phyloP scores from a whole-genome alignment of 306 rosid genomes.

The Fagus sylvatica region DNA sequence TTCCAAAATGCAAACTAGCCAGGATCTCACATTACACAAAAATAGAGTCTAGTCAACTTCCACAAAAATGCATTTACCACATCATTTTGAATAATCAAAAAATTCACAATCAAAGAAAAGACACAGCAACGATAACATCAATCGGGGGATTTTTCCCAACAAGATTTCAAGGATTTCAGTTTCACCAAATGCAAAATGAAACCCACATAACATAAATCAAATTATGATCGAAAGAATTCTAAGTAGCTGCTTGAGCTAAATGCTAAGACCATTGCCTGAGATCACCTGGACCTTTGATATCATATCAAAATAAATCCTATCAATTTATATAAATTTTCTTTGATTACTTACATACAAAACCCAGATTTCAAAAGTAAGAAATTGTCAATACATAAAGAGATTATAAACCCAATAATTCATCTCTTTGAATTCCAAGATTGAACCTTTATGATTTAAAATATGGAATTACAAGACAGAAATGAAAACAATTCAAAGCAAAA shows the following conservation, averaged over 20 bases:
- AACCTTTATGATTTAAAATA: neutral
- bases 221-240: too few relatives aligned
- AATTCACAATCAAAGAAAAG: too few relatives aligned
- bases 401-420: neutral
- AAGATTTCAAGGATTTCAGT: too few relatives aligned
- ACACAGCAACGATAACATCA: too few relatives aligned
- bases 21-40: neutral
- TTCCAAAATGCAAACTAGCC: neutral
- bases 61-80: neutral
- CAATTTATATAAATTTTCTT: neutral
- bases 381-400: neutral
- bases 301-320: too few relatives aligned
- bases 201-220: too few relatives aligned
- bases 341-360: neutral
- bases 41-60: neutral
- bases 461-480: neutral
- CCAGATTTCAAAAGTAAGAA: neutral
- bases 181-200: too few relatives aligned
- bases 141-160: too few relatives aligned
- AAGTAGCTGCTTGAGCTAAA: too few relatives aligned
- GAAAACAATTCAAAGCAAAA: neutral
- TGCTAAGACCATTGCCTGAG: too few relatives aligned
- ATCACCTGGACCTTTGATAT: too few relatives aligned
- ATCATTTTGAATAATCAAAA: neutral
- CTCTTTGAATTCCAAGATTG: neutral